Conservation (phyloP, 2,329 filamentous ascomycete species). For the Fusarium sp. region DNA sequence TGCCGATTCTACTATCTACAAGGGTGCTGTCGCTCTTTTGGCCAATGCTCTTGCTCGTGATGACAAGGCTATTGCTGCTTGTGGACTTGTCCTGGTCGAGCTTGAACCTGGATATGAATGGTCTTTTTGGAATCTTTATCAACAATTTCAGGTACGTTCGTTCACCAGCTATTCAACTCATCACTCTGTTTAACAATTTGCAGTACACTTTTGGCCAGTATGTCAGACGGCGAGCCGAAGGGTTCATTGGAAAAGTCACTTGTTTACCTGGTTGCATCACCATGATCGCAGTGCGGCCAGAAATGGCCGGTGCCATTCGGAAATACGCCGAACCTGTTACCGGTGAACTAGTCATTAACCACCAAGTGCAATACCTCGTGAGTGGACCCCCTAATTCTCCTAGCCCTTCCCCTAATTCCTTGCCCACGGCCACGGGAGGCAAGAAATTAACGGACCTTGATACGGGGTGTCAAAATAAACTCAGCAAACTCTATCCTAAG, state of each 20-base stretch:
- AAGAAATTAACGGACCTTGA: too few species aligned
- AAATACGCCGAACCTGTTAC: slow-evolving; percentile 36
- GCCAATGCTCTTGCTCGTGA: slow-evolving; percentile 29
- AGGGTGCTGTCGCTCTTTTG: slow-evolving; percentile 26
- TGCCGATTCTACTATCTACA: slow-evolving; percentile 36
- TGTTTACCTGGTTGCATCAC: slow-evolving; percentile 37
- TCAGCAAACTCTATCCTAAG: too few species aligned
- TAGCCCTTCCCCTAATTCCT: background rate
- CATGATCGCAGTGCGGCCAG: slow-evolving; percentile 33
- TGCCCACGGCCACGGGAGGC: too few species aligned
- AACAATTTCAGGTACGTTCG: slow-evolving; percentile 25
- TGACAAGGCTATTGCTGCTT: slow-evolving; percentile 33
- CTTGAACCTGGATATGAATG: slow-evolving; percentile 35
- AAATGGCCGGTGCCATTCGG: slow-evolving; percentile 35
- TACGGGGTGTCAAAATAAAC: too few species aligned
- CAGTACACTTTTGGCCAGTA: slow-evolving; percentile 37
- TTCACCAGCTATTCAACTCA: rapidly evolving
- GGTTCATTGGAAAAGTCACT: slow-evolving; percentile 28
- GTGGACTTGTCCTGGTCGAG: slow-evolving; percentile 31
- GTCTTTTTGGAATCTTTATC: slow-evolving; percentile 38
- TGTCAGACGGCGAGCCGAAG: slow-evolving; percentile 31
- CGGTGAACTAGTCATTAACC: slow-evolving; percentile 26
- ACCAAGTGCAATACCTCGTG: slow-evolving; percentile 38
- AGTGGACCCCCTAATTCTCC: background rate
- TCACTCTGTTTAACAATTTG: background rate